Evolutionary conservation across 2,329 filamentous ascomycete genomes (phyloP).

Genomic region (Alternaria consortialis): DNA sequence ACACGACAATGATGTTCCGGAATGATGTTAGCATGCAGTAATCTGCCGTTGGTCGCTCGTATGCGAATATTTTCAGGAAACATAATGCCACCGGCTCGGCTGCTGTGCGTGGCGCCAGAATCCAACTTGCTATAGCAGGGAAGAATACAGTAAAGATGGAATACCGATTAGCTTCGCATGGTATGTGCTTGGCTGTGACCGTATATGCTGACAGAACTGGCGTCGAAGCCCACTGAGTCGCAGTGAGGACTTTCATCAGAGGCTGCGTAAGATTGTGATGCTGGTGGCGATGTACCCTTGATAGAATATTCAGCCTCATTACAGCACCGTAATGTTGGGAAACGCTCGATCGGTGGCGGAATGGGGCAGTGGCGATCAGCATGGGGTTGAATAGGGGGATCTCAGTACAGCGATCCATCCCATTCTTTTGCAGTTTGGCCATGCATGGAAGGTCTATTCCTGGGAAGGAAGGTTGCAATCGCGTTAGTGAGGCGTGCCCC

Average conservation of each 20-base stretch:
- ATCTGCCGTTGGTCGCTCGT: not conserved
- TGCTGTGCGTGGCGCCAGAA: not conserved
- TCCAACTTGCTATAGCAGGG: not conserved
- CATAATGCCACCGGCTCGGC: not conserved
- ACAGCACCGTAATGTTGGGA: constrained; percentile 1
- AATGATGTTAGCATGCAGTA: not conserved
- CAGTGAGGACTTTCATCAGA: not conserved
- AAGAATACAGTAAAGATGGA: not conserved
- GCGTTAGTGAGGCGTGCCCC: not conserved
- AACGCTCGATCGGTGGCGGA: constrained; percentile 2
- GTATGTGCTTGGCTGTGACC: not conserved
- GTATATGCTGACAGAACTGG: not conserved
- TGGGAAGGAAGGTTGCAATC: constrained; percentile 1
- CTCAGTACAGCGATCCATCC: not conserved
- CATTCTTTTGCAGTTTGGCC: constrained; percentile 3
- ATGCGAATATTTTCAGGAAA: not conserved
- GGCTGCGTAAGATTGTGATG: not conserved
- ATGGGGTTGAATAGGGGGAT: constrained; percentile 1
- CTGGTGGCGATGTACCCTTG: not conserved
- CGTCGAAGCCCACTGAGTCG: not conserved
- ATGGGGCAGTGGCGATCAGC: constrained; percentile 2
- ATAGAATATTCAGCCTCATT: not conserved
- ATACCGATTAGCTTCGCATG: not conserved
- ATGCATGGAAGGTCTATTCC: constrained; percentile 2
- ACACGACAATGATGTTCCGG: not conserved